phyloP scores from a whole-genome alignment of 2,329 filamentous ascomycete species.

The Periconia sp. region DNA sequence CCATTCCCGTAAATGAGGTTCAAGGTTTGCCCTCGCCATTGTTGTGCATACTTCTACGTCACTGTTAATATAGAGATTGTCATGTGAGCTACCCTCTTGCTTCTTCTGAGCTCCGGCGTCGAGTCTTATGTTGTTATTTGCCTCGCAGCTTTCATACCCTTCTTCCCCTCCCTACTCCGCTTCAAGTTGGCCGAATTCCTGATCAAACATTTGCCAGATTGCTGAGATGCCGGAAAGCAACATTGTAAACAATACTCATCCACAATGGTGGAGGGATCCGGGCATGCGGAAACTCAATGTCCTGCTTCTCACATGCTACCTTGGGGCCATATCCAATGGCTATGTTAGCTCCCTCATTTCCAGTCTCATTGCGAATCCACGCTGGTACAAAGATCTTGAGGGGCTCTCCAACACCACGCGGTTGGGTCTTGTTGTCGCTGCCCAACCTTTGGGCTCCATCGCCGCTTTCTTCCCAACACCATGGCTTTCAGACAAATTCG shows the following conservation, averaged over 20 bases:
- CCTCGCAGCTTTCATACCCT: no score
- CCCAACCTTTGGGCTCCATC: slow-evolving; percentile 17
- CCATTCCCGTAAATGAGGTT: no score
- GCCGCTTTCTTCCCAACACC: slow-evolving; percentile 21
- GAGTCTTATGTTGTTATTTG: no score
- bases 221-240: no score
- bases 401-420: slow-evolving; percentile 8
- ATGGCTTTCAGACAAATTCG: slow-evolving; percentile 18
- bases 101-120: no score
- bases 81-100: no score
- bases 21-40: no score
- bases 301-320: slow-evolving; percentile 17
- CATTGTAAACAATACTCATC: slow-evolving; percentile 9
- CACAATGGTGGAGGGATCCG: slow-evolving; percentile 17
- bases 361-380: slow-evolving; percentile 15
- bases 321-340: slow-evolving; percentile 19
- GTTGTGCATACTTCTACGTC: no score
- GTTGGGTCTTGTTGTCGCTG: slow-evolving; percentile 15
- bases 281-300: slow-evolving; percentile 16
- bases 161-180: no score
- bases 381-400: slow-evolving; percentile 9
- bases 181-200: no score
- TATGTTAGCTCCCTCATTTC: slow-evolving; percentile 21
- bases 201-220: no score
- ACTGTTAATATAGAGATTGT: no score